Conservation (phyloP, 1,139 yeast genomes). For the Nematodospora anomalae region DNA sequence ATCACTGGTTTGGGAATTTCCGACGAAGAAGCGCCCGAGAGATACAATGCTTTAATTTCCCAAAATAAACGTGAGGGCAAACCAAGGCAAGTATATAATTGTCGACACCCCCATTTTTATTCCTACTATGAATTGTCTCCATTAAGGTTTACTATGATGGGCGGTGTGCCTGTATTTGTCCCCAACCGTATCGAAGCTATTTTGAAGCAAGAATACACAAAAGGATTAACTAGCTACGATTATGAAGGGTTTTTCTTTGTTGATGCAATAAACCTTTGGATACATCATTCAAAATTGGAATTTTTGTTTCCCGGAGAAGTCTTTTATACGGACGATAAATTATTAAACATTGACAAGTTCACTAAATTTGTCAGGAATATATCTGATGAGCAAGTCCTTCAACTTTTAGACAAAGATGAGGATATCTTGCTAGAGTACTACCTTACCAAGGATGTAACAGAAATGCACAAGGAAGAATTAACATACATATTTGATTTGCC, state of each 20-base stretch:
- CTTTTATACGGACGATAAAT: constrained; percentile 9
- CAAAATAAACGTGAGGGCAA: constrained; percentile 19
- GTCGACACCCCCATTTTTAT: constrained; percentile 34
- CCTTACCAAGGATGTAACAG: constrained; percentile 29
- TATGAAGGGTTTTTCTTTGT: constrained; percentile 23
- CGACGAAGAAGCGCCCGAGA: constrained; percentile 25
- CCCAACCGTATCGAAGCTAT: constrained; percentile 28
- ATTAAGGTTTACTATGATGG: constrained; percentile 31
- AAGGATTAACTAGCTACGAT: constrained; percentile 21
- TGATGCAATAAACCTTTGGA: constrained; percentile 28
- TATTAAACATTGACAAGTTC: constrained; percentile 19
- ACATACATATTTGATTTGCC: constrained; percentile 25
- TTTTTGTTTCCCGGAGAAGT: constrained; percentile 18
- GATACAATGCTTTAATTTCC: constrained; percentile 18
- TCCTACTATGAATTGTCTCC: constrained; percentile 36
- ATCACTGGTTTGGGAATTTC: constrained; percentile 38
- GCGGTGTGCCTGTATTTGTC: constrained; percentile 34
- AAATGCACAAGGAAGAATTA: constrained; percentile 27
- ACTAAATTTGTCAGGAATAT: constrained; percentile 21
- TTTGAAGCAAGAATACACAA: constrained; percentile 28
- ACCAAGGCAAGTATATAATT: constrained; percentile 29
- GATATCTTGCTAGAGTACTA: constrained; percentile 32
- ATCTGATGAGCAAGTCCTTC: constrained; percentile 21
- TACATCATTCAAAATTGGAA: constrained; percentile 21
- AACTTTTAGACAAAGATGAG: constrained; percentile 21